Conservation (phyloP, 768 basidiomycete genomes). For the Tylopilus sp. region DNA sequence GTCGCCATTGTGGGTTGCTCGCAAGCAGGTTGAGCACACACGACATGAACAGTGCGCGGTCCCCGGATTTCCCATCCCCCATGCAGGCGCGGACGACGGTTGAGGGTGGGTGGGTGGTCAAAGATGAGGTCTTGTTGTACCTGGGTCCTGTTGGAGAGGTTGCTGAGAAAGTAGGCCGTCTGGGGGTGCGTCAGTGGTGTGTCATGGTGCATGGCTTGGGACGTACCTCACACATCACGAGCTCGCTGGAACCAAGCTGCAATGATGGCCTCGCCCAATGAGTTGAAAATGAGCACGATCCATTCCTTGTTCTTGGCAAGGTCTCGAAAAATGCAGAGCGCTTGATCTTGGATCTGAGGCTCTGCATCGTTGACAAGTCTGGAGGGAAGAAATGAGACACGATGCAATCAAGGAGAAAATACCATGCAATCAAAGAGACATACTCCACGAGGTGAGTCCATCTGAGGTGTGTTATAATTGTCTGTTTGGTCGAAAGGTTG, state of each 20-base stretch:
- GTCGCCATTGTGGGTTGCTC: constrained; percentile 35
- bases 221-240: constrained; percentile 51
- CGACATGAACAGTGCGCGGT: constrained; percentile 56
- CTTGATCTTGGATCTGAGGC: constrained; percentile 64
- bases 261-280: constrained; percentile 46
- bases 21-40: constrained; percentile 58
- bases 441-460: constrained; percentile 62
- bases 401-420: not conserved
- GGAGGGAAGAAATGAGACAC: not conserved
- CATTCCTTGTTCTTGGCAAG: constrained; percentile 63
- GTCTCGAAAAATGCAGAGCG: constrained; percentile 62
- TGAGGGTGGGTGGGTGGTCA: constrained; percentile 48
- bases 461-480: constrained; percentile 64
- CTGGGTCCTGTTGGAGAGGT: constrained; percentile 60
- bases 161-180: constrained; percentile 63
- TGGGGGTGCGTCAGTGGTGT: constrained; percentile 14
- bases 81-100: constrained; percentile 54
- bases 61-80: constrained; percentile 54
- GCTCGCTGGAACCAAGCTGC: constrained; percentile 47
- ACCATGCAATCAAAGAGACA: constrained; percentile 18
- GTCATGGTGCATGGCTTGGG: not conserved
- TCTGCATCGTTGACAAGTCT: constrained; percentile 58
- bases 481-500: constrained; percentile 52
- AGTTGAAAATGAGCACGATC: constrained; percentile 56
- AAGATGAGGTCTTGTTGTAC: constrained; percentile 52